Percentiles rank a stretch among this genome's conserved stretches.
These are phyloP conservation scores for Nasturtium officinale DNA, from an alignment of 345 rosid species.

Conservation along the genomic window DNA sequence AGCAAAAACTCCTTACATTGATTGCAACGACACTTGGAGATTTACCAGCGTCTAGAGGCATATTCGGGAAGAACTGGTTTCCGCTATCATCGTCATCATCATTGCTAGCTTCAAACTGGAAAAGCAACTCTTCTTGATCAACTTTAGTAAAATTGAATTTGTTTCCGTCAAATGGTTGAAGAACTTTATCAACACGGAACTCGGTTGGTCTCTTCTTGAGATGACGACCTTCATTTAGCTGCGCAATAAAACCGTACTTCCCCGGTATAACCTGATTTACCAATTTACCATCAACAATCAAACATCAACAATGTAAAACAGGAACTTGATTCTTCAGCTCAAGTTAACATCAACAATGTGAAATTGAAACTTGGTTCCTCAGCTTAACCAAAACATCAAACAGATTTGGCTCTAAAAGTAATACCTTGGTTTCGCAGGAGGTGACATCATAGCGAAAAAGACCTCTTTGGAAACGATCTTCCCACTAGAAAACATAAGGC, in stretches of 20 bases:
- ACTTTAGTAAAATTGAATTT: constrained; percentile 96
- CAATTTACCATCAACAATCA: neutral
- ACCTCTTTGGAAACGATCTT: constrained; percentile 84
- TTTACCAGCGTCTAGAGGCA: constrained; percentile 63
- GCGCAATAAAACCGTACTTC: constrained; percentile 79
- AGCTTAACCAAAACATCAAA: neutral
- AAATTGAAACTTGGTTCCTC: neutral
- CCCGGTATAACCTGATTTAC: constrained; percentile 87
- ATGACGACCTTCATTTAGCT: constrained; percentile 93
- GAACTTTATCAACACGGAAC: constrained; percentile 88
- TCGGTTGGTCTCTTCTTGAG: constrained; percentile 95
- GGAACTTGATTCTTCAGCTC: neutral
- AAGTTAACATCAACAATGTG: constrained; percentile 5
- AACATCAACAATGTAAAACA: constrained; percentile 1
- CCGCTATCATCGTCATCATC: constrained; percentile 56
- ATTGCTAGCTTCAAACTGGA: constrained; percentile 68
- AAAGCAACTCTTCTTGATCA: constrained; percentile 93
- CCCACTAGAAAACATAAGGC: constrained; percentile 67
- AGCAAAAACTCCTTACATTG: constrained; percentile 54
- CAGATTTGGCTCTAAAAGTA: neutral
- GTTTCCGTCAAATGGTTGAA: constrained; percentile 86
- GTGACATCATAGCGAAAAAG: constrained; percentile 96
- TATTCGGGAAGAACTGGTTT: constrained; percentile 61
- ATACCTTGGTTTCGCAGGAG: constrained; percentile 92
- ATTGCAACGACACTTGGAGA: constrained; percentile 94